A percentile compares a stretch with the other conserved stretches of the same genome.
phyloP scores from a whole-genome alignment of 805 yeast species.

The Wickerhamomyces pijperi region DNA sequence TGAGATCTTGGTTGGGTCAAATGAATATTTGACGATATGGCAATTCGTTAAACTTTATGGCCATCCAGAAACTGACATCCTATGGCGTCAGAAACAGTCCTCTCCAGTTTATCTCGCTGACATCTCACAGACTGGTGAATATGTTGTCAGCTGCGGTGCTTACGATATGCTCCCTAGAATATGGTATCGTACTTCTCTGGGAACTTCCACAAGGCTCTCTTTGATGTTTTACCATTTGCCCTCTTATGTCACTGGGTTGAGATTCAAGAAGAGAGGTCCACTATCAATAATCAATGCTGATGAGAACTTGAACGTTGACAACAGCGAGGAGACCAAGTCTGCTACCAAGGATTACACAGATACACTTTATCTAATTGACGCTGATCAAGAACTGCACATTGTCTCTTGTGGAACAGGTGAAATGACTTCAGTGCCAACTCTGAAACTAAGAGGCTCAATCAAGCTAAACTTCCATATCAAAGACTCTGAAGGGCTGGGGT shows the following conservation, averaged over 20 bases:
- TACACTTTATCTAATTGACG: conserved; percentile 31
- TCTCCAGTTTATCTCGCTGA: conserved; percentile 45
- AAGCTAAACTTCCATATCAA: not conserved
- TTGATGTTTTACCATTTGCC: conserved; percentile 60
- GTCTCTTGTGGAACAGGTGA: conserved; percentile 56
- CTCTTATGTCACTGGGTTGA: conserved; percentile 37
- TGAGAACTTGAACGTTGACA: too few species aligned
- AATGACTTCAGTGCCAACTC: conserved; percentile 33
- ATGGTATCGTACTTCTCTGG: conserved; percentile 68
- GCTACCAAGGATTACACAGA: conserved; percentile 33
- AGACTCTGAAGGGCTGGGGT: conserved; percentile 13
- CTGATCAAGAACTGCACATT: conserved; percentile 45
- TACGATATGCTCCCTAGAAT: conserved; percentile 62
- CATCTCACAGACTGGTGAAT: conserved; percentile 57
- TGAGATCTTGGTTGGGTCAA: conserved; percentile 55
- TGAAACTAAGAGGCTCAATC: not conserved
- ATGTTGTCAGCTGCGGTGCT: conserved; percentile 52
- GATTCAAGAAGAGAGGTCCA: conserved; percentile 42
- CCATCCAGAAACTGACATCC: conserved; percentile 18
- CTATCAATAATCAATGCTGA: not conserved
- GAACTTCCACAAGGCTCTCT: conserved; percentile 54
- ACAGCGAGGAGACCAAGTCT: too few species aligned
- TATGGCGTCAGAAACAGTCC: conserved; percentile 40
- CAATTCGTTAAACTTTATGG: conserved; percentile 35
- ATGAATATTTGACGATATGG: conserved; percentile 40